phyloP scores from a whole-genome alignment of 2,329 filamentous ascomycete genomes.

The Paraphoma chrysanthemicola region DNA sequence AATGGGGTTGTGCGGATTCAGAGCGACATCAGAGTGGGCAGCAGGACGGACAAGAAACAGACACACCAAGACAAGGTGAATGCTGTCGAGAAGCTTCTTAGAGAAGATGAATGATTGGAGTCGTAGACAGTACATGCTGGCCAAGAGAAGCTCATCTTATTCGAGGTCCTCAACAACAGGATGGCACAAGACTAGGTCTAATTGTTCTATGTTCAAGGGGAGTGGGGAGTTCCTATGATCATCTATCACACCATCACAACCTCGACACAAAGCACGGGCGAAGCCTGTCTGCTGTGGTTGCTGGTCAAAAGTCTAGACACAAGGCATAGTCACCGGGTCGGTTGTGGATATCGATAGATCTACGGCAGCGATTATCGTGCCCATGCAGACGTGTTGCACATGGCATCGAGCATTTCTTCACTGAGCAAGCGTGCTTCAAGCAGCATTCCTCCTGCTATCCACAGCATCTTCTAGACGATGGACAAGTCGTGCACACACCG shows the following conservation, averaged over 20 bases:
- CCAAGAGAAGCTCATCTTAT: too few species aligned
- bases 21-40: conserved; percentile 85
- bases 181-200: too few species aligned
- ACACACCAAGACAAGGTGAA: conserved; percentile 80
- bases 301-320: too few species aligned
- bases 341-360: background rate
- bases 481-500: background rate
- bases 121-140: conserved; percentile 6
- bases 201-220: too few species aligned
- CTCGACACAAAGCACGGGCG: too few species aligned
- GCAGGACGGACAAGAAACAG: conserved; percentile 86
- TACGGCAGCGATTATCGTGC: background rate
- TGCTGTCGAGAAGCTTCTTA: conserved; percentile 62
- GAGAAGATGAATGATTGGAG: conserved; percentile 40
- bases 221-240: too few species aligned
- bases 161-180: too few species aligned
- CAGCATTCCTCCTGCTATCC: background rate
- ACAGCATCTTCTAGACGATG: background rate
- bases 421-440: background rate
- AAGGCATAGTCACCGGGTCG: too few species aligned
- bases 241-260: too few species aligned
- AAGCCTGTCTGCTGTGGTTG: too few species aligned
- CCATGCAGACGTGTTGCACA: background rate
- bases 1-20: conserved; percentile 70
- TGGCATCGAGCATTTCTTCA: background rate